phyloP scores from a whole-genome alignment of 257 asterid species.

The Salvia rosmarinus region DNA sequence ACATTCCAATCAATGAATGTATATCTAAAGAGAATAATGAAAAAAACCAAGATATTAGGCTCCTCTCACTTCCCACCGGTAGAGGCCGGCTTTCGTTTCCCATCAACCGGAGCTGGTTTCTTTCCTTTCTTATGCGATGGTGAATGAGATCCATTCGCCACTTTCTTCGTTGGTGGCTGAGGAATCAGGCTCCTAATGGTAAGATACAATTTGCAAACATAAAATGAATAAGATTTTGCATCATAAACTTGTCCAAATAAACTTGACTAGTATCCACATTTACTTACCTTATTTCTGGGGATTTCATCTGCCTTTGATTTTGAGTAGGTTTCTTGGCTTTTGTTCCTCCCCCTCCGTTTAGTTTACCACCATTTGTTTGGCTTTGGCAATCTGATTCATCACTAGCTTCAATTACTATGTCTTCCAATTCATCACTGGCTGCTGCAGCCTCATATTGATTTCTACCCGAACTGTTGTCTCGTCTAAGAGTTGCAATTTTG shows the following conservation, averaged over 20 bases:
- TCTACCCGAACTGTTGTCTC: not conserved
- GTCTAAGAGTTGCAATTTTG: slow-evolving; percentile 31
- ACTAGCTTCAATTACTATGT: slow-evolving; percentile 57
- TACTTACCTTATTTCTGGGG: slow-evolving; percentile 62
- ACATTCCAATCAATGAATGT: slow-evolving; percentile 30
- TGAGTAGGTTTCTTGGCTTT: slow-evolving; percentile 58
- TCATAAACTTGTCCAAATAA: not conserved
- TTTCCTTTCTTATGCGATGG: slow-evolving; percentile 49
- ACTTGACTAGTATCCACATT: not conserved
- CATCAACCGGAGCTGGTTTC: slow-evolving; percentile 47
- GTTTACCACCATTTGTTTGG: slow-evolving; percentile 48
- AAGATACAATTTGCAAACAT: not conserved
- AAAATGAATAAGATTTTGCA: too few species aligned
- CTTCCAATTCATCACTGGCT: slow-evolving; percentile 57
- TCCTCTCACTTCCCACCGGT: slow-evolving; percentile 54
- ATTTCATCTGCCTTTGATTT: slow-evolving; percentile 48
- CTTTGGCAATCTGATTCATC: slow-evolving; percentile 58
- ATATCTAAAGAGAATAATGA: slow-evolving; percentile 33
- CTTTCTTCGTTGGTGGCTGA: slow-evolving; percentile 55
- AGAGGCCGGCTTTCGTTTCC: slow-evolving; percentile 49
- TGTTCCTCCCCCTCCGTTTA: too few species aligned
- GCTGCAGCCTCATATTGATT: too few species aligned
- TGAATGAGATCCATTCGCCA: slow-evolving; percentile 45
- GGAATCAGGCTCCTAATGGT: slow-evolving; percentile 65
- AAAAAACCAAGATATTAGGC: slow-evolving; percentile 21